phyloP scores from a whole-genome alignment of 2,329 filamentous ascomycete genomes.

The Alternaria burnsii region DNA sequence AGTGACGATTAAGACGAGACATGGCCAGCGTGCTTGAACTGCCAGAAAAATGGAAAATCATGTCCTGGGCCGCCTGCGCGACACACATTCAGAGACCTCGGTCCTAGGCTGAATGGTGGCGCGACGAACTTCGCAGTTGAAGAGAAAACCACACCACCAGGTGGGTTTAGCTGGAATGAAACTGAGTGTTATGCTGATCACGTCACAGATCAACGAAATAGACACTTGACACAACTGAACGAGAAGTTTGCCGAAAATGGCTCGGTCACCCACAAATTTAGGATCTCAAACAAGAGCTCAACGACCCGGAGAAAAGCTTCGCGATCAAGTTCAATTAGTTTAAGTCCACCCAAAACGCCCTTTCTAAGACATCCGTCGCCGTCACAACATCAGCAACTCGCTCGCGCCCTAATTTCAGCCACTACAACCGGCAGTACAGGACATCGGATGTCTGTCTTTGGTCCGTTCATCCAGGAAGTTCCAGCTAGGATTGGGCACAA shows the following conservation, averaged over 20 bases:
- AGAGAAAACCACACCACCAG: constrained; percentile 3
- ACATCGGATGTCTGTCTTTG: constrained; percentile 44
- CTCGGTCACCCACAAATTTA: constrained; percentile 41
- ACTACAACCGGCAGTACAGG: constrained; percentile 37
- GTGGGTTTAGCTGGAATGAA: not conserved
- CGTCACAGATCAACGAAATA: constrained; percentile 21
- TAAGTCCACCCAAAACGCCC: constrained; percentile 25
- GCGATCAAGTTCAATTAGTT: constrained; percentile 21
- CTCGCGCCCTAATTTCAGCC: constrained; percentile 38
- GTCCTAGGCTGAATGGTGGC: constrained; percentile 26
- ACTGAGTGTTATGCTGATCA: constrained; percentile 5
- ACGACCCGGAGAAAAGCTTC: constrained; percentile 12
- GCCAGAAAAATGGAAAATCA: constrained; percentile 44
- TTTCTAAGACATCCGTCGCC: constrained; percentile 36
- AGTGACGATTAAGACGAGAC: constrained; percentile 41
- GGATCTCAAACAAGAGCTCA: constrained; percentile 28
- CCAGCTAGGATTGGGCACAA: constrained; percentile 44
- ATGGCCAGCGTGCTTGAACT: constrained; percentile 47
- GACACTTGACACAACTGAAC: constrained; percentile 33
- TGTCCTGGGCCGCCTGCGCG: constrained; percentile 47
- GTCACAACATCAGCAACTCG: constrained; percentile 38
- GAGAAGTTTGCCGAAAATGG: constrained; percentile 38
- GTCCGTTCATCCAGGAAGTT: constrained; percentile 42
- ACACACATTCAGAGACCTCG: constrained; percentile 45
- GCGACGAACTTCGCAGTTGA: not conserved